Conservation (phyloP, 2,329 filamentous ascomycete species). For the Venturia pyrina region DNA sequence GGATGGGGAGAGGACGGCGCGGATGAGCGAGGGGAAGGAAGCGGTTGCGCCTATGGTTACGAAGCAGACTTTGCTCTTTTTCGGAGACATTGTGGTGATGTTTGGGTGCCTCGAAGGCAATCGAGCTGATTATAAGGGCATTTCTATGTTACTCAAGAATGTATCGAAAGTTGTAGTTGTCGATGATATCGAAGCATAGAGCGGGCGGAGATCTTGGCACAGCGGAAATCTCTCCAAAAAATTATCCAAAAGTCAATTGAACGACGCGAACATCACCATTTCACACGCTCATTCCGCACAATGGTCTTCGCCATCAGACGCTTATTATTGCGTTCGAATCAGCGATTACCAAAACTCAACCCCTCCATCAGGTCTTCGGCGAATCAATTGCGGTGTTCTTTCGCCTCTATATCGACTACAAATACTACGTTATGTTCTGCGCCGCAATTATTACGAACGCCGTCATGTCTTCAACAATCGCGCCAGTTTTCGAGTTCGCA, state of each 20-base stretch:
- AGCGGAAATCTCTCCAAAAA: background rate
- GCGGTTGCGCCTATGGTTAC: constrained; percentile 91
- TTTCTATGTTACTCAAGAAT: background rate
- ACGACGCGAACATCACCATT: background rate
- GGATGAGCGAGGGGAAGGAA: constrained; percentile 62
- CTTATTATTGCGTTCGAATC: constrained; percentile 3
- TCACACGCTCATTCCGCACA: background rate
- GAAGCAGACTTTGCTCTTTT: constrained; percentile 48
- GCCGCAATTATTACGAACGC: background rate
- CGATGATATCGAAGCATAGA: background rate
- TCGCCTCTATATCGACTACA: background rate
- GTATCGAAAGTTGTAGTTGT: no score
- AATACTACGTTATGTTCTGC: background rate
- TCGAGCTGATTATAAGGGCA: background rate
- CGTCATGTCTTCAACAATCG: background rate
- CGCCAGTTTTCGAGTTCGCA: background rate
- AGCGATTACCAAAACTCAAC: background rate
- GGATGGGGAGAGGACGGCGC: constrained; percentile 42
- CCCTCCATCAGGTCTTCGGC: no score
- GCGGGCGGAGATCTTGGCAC: background rate
- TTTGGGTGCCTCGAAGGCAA: background rate
- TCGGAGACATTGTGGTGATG: background rate
- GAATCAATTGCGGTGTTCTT: no score
- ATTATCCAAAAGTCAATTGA: background rate
- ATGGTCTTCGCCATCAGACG: constrained; percentile 7